Percentiles rank a stretch among this genome's conserved stretches.
Evolutionary conservation across 805 yeast species (phyloP).

Genomic region (Suhomyces xylopsoci): DNA sequence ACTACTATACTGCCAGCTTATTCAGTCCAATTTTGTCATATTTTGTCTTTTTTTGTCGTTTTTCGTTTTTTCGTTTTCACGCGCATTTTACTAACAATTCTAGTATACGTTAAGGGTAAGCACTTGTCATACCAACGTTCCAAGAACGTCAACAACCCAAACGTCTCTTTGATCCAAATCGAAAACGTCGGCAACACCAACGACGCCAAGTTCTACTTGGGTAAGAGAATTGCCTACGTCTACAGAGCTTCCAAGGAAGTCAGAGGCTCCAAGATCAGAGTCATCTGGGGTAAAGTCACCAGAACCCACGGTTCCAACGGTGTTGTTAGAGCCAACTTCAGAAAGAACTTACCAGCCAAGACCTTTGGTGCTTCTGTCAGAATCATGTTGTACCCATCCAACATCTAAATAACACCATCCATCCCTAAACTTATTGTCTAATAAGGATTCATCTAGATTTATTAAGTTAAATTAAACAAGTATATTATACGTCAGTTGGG

Average conservation of each 20-base stretch:
- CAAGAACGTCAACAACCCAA: constrained; percentile 97
- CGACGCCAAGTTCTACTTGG: constrained; percentile 98
- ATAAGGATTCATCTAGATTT: constrained; percentile 1
- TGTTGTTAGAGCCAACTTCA: constrained; percentile 98
- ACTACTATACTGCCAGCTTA: too few relatives aligned
- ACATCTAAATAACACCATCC: constrained; percentile 65
- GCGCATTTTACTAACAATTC: constrained; percentile 35
- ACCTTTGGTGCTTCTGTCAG: constrained; percentile 99
- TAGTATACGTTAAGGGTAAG: constrained; percentile 99
- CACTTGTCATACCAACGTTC: constrained; percentile 99
- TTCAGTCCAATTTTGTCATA: too few relatives aligned
- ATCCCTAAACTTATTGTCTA: background rate
- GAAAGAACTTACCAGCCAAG: constrained; percentile 98
- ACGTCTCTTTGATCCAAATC: constrained; percentile 92
- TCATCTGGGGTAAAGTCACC: constrained; percentile 99
- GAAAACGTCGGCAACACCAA: constrained; percentile 91
- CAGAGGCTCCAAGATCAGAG: constrained; percentile 99
- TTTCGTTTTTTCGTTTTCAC: too few relatives aligned
- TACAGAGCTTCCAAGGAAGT: constrained; percentile 98
- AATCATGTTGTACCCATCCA: constrained; percentile 99
- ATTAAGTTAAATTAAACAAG: constrained; percentile 3
- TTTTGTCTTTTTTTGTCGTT: too few relatives aligned
- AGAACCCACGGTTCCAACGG: constrained; percentile 99
- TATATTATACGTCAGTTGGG: constrained; percentile 5
- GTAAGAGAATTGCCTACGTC: constrained; percentile 99